Evolutionary conservation across 371 early-diverging fungal genomes (phyloP).

Genomic region (Syncephalis fuscata): DNA sequence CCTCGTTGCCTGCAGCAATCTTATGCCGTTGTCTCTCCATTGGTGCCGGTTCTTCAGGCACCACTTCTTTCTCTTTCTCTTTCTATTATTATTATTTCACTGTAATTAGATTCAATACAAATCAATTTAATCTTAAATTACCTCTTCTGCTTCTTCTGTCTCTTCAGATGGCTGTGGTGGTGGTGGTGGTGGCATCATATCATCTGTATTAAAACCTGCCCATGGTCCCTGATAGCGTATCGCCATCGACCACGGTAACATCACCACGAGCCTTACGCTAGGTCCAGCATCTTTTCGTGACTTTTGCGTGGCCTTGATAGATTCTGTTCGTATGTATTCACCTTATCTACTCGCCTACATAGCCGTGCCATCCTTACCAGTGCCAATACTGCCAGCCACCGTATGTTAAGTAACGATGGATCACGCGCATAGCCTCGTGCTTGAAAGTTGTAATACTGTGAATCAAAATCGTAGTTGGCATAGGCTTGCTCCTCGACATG

Average conservation of each 20-base stretch:
- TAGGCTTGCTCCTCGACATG: constrained; percentile 68
- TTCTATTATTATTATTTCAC: no score
- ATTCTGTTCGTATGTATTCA: constrained; percentile 15
- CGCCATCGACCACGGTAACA: constrained; percentile 53
- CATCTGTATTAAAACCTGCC: constrained; percentile 47
- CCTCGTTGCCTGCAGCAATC: constrained; percentile 32
- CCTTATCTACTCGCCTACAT: constrained; percentile 49
- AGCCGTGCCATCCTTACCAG: constrained; percentile 39
- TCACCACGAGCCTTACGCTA: constrained; percentile 69
- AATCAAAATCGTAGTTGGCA: constrained; percentile 55
- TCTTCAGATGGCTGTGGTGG: no score
- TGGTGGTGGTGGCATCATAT: no score
- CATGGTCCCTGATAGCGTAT: constrained; percentile 84
- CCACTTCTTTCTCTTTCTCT: constrained; percentile 1
- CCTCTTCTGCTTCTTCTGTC: no score
- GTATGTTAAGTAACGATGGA: constrained; percentile 36
- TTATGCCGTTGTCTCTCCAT: constrained; percentile 5
- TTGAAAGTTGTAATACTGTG: constrained; percentile 63
- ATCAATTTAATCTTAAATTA: no score
- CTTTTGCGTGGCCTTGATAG: constrained; percentile 21
- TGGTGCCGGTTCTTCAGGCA: constrained; percentile 4
- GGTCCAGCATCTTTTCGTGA: constrained; percentile 23
- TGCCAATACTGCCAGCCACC: constrained; percentile 27
- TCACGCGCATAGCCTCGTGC: constrained; percentile 74
- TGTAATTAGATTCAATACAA: no score